Percentiles rank a stretch among this genome's conserved stretches.
Conservation (phyloP, 441 rosid genomes). For the Brassica hybrid region DNA sequence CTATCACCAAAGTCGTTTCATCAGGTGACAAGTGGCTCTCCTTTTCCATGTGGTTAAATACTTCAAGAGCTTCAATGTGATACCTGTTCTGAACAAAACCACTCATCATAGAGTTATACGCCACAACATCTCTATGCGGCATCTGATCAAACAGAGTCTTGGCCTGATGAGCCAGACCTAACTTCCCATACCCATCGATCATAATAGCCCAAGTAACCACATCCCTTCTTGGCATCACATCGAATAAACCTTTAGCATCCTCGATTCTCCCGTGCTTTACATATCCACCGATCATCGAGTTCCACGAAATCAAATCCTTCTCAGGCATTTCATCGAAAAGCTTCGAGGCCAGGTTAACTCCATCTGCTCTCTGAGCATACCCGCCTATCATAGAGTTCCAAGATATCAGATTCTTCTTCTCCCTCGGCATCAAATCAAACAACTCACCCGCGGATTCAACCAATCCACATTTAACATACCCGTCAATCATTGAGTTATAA, state of each 20-base stretch:
- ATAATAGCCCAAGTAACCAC: constrained; percentile 66
- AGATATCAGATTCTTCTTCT: constrained; percentile 54
- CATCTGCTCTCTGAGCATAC: constrained; percentile 45
- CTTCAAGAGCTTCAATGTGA: constrained; percentile 55
- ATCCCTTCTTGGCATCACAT: constrained; percentile 59
- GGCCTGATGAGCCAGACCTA: constrained; percentile 51
- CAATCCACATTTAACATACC: constrained; percentile 58
- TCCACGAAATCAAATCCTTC: constrained; percentile 72
- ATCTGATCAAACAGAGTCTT: constrained; percentile 53
- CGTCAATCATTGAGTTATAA: constrained; percentile 68
- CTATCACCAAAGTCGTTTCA: constrained; percentile 54
- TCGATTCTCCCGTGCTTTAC: constrained; percentile 55
- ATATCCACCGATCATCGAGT: constrained; percentile 63
- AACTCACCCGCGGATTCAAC: constrained; percentile 48
- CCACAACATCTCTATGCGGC: constrained; percentile 60
- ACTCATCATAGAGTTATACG: constrained; percentile 67
- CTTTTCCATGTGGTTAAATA: constrained; percentile 51
- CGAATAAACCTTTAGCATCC: constrained; percentile 55
- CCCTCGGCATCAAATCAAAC: constrained; percentile 52
- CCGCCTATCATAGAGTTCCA: constrained; percentile 72
- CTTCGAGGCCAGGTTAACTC: constrained; percentile 45
- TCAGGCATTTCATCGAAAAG: constrained; percentile 66
- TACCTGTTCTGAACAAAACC: constrained; percentile 57
- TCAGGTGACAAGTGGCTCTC: constrained; percentile 50
- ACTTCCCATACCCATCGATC: constrained; percentile 67